These are phyloP conservation scores for Falciphora oryzae DNA, from an alignment of 2,329 filamentous ascomycete genomes.

Conservation along the genomic window DNA sequence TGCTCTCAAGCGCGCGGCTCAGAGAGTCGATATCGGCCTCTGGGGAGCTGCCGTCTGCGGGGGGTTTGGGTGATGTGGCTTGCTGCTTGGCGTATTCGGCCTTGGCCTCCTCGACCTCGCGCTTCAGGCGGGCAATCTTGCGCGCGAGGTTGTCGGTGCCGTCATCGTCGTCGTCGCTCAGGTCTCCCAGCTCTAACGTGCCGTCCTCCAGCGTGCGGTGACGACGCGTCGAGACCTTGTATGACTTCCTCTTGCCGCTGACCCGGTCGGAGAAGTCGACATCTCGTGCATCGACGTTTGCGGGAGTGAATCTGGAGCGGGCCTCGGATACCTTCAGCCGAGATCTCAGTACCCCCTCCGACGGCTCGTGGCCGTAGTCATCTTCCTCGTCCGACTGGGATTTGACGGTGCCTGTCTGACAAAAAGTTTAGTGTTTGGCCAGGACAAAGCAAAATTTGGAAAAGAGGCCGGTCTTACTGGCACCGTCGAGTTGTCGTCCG, in stretches of 20 bases:
- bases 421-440: not conserved
- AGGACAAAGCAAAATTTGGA: not conserved
- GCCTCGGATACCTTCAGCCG: conserved; percentile 74
- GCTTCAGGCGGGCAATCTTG: conserved; percentile 74
- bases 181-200: conserved; percentile 63
- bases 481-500: conserved; percentile 81
- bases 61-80: conserved; percentile 41
- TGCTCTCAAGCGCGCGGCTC: conserved; percentile 64
- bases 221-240: conserved; percentile 66
- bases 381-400: conserved; percentile 58
- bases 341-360: conserved; percentile 66
- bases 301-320: conserved; percentile 69
- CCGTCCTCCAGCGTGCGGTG: conserved; percentile 58
- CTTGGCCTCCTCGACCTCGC: conserved; percentile 74
- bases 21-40: conserved; percentile 49
- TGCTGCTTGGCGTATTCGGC: conserved; percentile 53
- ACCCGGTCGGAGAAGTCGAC: conserved; percentile 91
- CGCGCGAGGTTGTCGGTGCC: conserved; percentile 70
- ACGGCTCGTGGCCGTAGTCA: conserved; percentile 52
- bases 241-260: conserved; percentile 74
- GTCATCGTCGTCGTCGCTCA: conserved; percentile 66
- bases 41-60: not conserved
- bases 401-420: conserved; percentile 47
- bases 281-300: conserved; percentile 67
- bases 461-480: conserved; percentile 49